Conservation (phyloP, 345 rosid species). For the Lumnitzera racemosa region DNA sequence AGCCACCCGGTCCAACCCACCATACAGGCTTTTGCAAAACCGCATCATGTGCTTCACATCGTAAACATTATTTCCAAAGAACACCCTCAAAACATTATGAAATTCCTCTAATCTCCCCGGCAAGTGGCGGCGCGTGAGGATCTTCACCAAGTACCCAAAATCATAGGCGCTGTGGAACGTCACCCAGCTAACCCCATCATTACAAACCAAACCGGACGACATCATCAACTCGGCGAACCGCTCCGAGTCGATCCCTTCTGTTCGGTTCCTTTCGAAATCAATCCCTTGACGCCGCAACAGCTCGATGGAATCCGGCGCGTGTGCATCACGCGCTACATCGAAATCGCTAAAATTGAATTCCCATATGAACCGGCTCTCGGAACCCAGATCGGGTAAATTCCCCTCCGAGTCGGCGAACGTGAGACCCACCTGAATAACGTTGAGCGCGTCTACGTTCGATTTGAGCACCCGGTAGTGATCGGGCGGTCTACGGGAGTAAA, state of each 20-base stretch:
- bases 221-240: conserved; percentile 72
- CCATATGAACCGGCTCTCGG: conserved; percentile 45
- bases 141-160: conserved; percentile 81
- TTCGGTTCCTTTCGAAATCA: conserved; percentile 53
- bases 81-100: conserved; percentile 28
- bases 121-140: conserved; percentile 53
- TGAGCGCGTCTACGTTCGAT: conserved; percentile 72
- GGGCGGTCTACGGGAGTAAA: conserved; percentile 27
- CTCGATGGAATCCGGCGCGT: conserved; percentile 80
- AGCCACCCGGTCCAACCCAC: conserved; percentile 74
- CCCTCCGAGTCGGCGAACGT: conserved; percentile 54
- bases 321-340: conserved; percentile 51
- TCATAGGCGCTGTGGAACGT: conserved; percentile 91
- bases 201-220: conserved; percentile 79
- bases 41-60: conserved; percentile 78
- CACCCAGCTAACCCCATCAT: conserved; percentile 80
- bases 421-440: conserved; percentile 80
- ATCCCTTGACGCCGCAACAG: conserved; percentile 72
- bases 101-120: conserved; percentile 49
- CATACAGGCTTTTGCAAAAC: conserved; percentile 52
- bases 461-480: conserved; percentile 65
- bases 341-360: conserved; percentile 78
- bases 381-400: conserved; percentile 55
- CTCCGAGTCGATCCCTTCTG: conserved; percentile 49
- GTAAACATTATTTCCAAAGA: conserved; percentile 57